Evolutionary conservation across 305 asterid genomes (phyloP), one percentile per base, ranked within the genome.

Genomic region (Ilex paraguariensis): DNA sequence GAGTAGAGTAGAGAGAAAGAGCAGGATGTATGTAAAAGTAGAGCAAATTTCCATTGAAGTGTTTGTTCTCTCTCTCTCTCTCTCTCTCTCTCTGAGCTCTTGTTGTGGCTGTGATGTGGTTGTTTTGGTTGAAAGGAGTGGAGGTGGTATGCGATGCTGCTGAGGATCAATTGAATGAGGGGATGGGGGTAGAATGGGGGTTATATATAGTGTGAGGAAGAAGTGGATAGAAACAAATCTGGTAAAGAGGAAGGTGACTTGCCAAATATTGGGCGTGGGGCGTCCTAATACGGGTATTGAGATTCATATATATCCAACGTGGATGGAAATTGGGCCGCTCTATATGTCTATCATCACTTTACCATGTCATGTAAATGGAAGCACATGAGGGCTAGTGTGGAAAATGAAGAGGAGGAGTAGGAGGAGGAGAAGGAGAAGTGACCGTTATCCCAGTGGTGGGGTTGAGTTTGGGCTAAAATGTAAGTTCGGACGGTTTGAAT

Each of bases 1-100:
- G 31, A 82, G 13, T 30, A 84, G 73, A 55, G 82, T 66, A 28
- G 78, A 63, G 11, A 84, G 68, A 15, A 81, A 82, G 70, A 86
- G 68, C 72, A 86, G 66, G 75, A 81, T 56, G 64, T 84, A 79
- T 53, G 69, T 62, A 56, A 76, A 53, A 14, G 85, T 80, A 1
- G 81, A 67, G 40, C 72, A 68, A 64, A 44, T 74, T 56, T 75
- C 86, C 86, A 80, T 82, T 30, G 7, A 68, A 21, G 28, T 14
- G 39, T 51, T 21, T 39, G 65, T 16, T 40, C 53, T 17, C 7
- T n/a, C 10, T 42, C 33, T 9, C n/a, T n/a, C n/a, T n/a, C n/a
- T n/a, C n/a, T n/a, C n/a, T n/a, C 53, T 31, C 59, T 54, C 13
- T 56, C 64, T 55, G 13, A 13, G 42, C 59, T 46, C 51, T 40